Percentiles rank a stretch among this genome's conserved stretches.
phyloP scores from a whole-genome alignment of 2,329 filamentous ascomycete species.

The Boeremia exigua region DNA sequence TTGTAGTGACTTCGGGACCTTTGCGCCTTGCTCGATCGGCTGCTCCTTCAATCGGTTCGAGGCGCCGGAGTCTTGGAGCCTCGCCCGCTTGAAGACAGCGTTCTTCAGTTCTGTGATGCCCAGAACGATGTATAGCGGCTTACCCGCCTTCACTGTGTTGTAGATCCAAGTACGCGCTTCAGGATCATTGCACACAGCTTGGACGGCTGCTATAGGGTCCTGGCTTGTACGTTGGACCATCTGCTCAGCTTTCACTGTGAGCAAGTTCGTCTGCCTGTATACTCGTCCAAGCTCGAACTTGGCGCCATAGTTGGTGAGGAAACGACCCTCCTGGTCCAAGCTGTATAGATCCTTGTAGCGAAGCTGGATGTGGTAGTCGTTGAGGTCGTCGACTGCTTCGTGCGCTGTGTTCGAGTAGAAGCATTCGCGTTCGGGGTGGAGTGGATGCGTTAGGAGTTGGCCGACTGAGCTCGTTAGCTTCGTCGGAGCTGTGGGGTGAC shows the following conservation, averaged over 20 bases:
- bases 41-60: conserved; percentile 43
- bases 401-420: conserved; percentile 45
- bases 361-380: conserved; percentile 49
- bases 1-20: conserved; percentile 40
- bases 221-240: conserved; percentile 47
- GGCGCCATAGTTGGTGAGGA: conserved; percentile 48
- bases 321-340: conserved; percentile 46
- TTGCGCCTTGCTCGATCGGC: conserved; percentile 42
- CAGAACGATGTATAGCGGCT: conserved; percentile 44
- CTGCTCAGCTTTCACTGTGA: conserved; percentile 46
- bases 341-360: conserved; percentile 49
- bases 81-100: conserved; percentile 45
- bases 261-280: conserved; percentile 46
- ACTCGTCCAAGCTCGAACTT: conserved; percentile 47
- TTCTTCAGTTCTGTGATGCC: conserved; percentile 49
- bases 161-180: conserved; percentile 44
- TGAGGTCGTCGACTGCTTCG: conserved; percentile 45
- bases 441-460: conserved; percentile 46
- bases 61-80: conserved; percentile 43
- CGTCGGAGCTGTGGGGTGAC: conserved; percentile 5
- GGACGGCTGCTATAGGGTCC: conserved; percentile 33
- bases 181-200: conserved; percentile 42
- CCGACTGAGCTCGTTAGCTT: conserved; percentile 33
- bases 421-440: conserved; percentile 46
- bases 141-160: conserved; percentile 33